These are phyloP conservation scores for Aspergillus pseudoviridinutans DNA, from an alignment of 2,329 filamentous ascomycete species.

Conservation along the genomic window DNA sequence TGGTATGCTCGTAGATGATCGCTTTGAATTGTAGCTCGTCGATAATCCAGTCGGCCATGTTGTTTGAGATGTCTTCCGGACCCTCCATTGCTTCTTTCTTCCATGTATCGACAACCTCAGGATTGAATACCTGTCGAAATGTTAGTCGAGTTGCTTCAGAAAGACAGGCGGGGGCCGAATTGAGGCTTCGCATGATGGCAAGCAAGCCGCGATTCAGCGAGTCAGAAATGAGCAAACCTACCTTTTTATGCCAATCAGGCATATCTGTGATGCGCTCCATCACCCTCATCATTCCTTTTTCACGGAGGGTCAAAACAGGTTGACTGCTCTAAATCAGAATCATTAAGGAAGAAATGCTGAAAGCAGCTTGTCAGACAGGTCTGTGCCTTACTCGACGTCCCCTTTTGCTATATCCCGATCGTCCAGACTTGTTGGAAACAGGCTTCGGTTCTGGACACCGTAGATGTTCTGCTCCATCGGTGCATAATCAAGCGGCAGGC, in stretches of 20 bases:
- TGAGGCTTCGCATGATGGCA: neutral
- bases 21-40: constrained; percentile 52
- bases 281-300: constrained; percentile 36
- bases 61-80: constrained; percentile 27
- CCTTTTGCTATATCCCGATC: constrained; percentile 27
- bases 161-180: neutral
- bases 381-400: constrained; percentile 23
- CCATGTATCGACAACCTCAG: constrained; percentile 29
- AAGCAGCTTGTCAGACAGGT: neutral
- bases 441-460: constrained; percentile 23
- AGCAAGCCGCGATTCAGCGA: neutral
- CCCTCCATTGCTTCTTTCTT: constrained; percentile 20
- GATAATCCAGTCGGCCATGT: constrained; percentile 40
- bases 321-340: constrained; percentile 13
- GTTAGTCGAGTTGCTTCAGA: neutral
- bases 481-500: constrained; percentile 27
- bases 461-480: constrained; percentile 23
- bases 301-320: constrained; percentile 31
- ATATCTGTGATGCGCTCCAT: constrained; percentile 42
- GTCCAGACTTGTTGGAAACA: constrained; percentile 32
- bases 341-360: neutral
- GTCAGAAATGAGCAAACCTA: constrained; percentile 1
- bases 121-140: constrained; percentile 28
- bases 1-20: constrained; percentile 37
- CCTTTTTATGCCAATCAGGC: constrained; percentile 38